Conservation (phyloP, 257 asterid species). For the Capsicum rhomboideum region DNA sequence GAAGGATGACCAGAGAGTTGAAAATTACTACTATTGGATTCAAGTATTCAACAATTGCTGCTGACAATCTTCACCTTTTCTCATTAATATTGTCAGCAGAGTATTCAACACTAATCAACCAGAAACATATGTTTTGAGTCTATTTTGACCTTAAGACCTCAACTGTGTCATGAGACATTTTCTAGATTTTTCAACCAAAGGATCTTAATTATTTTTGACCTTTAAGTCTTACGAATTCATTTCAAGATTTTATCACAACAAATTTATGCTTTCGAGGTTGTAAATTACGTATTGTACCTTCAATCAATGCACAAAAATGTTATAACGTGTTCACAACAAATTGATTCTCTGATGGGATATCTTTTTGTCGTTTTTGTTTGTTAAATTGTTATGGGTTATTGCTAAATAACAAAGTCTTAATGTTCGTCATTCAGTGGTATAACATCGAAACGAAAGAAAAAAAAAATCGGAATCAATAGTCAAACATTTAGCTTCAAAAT, state of each 20-base stretch:
- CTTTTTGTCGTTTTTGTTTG: no score
- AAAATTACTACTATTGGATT: not conserved
- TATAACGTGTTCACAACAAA: not conserved
- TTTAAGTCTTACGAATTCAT: not conserved
- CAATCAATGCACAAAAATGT: not conserved
- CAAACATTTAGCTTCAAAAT: not conserved
- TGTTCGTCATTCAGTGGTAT: no score
- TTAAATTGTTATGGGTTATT: no score
- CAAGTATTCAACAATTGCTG: not conserved
- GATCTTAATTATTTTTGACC: not conserved
- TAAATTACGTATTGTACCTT: not conserved
- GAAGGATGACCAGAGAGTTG: not conserved
- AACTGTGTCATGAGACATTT: not conserved
- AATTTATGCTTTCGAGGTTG: not conserved
- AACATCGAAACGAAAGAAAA: not conserved
- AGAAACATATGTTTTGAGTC: not conserved
- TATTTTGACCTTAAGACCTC: not conserved
- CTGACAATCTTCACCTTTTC: not conserved
- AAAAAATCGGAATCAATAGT: not conserved
- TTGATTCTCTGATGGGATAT: no score
- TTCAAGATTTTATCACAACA: not conserved
- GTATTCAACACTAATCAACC: not conserved
- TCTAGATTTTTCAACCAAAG: not conserved
- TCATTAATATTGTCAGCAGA: not conserved
- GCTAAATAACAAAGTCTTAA: no score